Evolutionary conservation across 2,329 filamentous ascomycete genomes (phyloP).

Genomic region (Colletotrichum sp.): DNA sequence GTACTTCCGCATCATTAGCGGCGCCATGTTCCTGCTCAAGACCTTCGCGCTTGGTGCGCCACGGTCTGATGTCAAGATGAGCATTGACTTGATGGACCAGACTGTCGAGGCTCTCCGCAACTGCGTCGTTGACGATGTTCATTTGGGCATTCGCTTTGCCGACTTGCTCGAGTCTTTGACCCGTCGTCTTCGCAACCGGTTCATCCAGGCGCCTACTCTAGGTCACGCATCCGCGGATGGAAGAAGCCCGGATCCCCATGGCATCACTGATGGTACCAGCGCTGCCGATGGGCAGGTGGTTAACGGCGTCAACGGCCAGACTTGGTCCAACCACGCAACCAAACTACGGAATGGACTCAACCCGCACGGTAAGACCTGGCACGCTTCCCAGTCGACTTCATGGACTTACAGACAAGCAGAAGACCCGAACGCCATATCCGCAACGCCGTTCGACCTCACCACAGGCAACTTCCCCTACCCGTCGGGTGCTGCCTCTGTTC

Average conservation of each 20-base stretch:
- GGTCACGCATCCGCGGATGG: slow-evolving; percentile 43
- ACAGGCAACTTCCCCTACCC: slow-evolving; percentile 60
- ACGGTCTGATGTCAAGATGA: slow-evolving; percentile 77
- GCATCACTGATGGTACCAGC: slow-evolving; percentile 23
- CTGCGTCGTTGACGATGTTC: slow-evolving; percentile 84
- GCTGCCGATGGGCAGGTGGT: slow-evolving; percentile 1
- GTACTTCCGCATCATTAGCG: slow-evolving; percentile 86
- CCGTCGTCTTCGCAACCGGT: slow-evolving; percentile 73
- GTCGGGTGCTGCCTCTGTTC: slow-evolving; percentile 47
- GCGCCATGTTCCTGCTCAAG: slow-evolving; percentile 84
- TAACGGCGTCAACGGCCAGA: slow-evolving; percentile 12
- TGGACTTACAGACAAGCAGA: slow-evolving; percentile 21
- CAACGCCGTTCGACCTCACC: slow-evolving; percentile 66
- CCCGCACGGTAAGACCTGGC: slow-evolving; percentile 36
- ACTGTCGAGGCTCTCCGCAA: slow-evolving; percentile 77
- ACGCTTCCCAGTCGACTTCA: not conserved
- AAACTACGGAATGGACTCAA: slow-evolving; percentile 45
- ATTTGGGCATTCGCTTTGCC: slow-evolving; percentile 83
- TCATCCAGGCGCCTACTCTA: slow-evolving; percentile 68
- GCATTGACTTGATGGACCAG: slow-evolving; percentile 75
- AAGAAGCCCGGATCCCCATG: slow-evolving; percentile 42
- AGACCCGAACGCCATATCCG: slow-evolving; percentile 54
- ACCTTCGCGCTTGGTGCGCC: slow-evolving; percentile 83
- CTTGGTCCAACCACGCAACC: slow-evolving; percentile 38
- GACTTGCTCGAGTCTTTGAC: slow-evolving; percentile 82